Evolutionary conservation across 345 rosid genomes (phyloP).

Genomic region (Salix viminalis): DNA sequence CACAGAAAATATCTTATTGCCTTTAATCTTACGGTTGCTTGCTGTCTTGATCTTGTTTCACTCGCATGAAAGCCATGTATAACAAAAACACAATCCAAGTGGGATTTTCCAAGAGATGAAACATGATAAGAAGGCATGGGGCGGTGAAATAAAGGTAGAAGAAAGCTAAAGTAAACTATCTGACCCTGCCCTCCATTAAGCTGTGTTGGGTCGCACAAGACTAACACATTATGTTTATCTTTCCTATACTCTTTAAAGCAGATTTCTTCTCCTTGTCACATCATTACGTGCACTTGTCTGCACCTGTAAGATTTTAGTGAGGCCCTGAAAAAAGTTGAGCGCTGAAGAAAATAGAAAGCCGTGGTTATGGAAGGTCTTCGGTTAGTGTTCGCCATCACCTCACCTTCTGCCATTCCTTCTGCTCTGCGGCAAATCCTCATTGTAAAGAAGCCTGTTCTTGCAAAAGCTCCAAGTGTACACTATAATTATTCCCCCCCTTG

Average conservation of each 20-base stretch:
- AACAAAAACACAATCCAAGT: conserved; percentile 6
- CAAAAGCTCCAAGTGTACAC: conserved; percentile 12
- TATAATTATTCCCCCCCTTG: conserved; percentile 9
- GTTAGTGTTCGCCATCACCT: conserved; percentile 27
- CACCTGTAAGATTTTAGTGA: conserved; percentile 15
- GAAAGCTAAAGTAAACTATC: conserved; percentile 1
- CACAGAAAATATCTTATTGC: conserved; percentile 3
- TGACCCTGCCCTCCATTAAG: conserved; percentile 21
- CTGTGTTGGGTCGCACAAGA: conserved; percentile 6
- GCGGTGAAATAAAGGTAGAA: not conserved
- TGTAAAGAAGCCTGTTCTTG: conserved; percentile 1
- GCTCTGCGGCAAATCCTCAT: conserved; percentile 14
- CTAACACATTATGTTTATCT: conserved; percentile 13
- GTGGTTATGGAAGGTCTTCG: conserved; percentile 11
- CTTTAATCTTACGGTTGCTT: not conserved
- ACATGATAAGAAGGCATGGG: not conserved
- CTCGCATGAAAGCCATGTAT: conserved; percentile 25
- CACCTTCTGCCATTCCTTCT: conserved; percentile 11
- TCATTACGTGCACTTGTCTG: conserved; percentile 33
- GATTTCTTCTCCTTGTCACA: conserved; percentile 52
- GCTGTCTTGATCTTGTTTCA: not conserved
- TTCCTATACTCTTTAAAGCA: conserved; percentile 15
- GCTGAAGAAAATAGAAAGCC: not conserved
- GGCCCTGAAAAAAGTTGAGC: conserved; percentile 4
- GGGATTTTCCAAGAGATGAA: conserved; percentile 20